Conservation (phyloP, 169 alveolate species). For the Nephromyces sp. region DNA sequence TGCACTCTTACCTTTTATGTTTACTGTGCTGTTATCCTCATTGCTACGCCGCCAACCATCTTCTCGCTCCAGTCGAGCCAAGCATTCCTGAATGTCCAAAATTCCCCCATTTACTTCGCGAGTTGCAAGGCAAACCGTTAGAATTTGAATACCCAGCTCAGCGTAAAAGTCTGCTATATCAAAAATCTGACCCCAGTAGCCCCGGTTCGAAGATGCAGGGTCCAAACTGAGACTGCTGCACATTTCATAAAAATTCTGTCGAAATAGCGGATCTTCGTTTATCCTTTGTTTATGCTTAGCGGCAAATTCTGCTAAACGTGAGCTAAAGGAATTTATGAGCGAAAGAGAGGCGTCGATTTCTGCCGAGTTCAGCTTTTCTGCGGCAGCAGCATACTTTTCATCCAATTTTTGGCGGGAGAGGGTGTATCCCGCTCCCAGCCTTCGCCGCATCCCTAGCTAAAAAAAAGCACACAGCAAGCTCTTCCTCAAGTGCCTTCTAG, state of each 20-base stretch:
- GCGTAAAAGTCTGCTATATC: slow-evolving; percentile 3
- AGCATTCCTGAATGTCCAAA: slow-evolving; percentile 2
- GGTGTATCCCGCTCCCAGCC: not conserved
- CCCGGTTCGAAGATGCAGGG: not conserved
- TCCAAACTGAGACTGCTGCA: slow-evolving; percentile 2
- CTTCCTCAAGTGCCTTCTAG: too few relatives aligned
- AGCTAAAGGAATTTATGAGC: not conserved
- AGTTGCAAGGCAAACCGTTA: slow-evolving; percentile 1
- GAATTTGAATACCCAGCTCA: slow-evolving; percentile 3
- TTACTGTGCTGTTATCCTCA: not conserved
- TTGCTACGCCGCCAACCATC: too few relatives aligned
- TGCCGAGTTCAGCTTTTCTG: not conserved
- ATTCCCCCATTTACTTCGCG: slow-evolving; percentile 4
- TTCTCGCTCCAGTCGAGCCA: not conserved
- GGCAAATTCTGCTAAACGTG: not conserved
- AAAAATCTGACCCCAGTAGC: not conserved
- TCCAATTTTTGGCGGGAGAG: not conserved
- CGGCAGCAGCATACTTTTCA: not conserved
- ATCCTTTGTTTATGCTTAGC: not conserved
- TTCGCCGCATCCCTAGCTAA: not conserved
- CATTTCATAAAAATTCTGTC: slow-evolving; percentile 5
- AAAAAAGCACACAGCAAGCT: too few relatives aligned
- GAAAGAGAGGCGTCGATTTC: not conserved
- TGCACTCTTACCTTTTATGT: too few relatives aligned
- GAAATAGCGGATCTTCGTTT: slow-evolving; percentile 1